Conservation (phyloP, 2,329 filamentous ascomycete genomes). For the Pyricularia pennisetigena region DNA sequence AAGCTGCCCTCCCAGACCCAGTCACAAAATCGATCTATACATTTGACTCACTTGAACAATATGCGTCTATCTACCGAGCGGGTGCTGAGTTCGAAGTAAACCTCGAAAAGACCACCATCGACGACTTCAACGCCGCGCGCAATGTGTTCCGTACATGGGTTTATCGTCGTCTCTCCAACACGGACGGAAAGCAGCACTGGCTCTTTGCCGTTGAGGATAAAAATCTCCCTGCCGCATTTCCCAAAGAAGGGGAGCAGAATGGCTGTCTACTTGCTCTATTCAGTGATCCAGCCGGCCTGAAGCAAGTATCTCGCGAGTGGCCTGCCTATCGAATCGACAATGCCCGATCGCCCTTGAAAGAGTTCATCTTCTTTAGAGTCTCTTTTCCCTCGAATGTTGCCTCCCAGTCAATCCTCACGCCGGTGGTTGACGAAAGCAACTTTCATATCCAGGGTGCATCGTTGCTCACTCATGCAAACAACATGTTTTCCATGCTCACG, state of each 20-base stretch:
- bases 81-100: slow-evolving; percentile 10
- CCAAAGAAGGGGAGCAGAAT: slow-evolving; percentile 8
- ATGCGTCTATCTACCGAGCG: slow-evolving; percentile 7
- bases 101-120: slow-evolving; percentile 15
- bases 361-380: slow-evolving; percentile 9
- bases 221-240: slow-evolving; percentile 5
- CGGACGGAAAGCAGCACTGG: slow-evolving; percentile 9
- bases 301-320: slow-evolving; percentile 1
- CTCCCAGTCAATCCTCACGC: background rate
- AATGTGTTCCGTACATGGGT: slow-evolving; percentile 10
- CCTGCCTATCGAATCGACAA: background rate
- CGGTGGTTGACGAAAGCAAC: background rate
- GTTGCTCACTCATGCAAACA: background rate
- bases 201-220: slow-evolving; percentile 9
- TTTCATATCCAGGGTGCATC: background rate
- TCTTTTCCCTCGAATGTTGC: background rate
- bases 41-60: slow-evolving; percentile 10
- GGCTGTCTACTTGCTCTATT: background rate
- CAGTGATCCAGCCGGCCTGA: background rate
- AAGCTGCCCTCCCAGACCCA: background rate
- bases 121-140: slow-evolving; percentile 23
- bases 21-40: background rate
- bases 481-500: slow-evolving; percentile 5
- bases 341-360: background rate
- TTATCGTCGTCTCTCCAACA: slow-evolving; percentile 4